Evolutionary conservation across 1,284 basidiomycete genomes (phyloP).

Genomic region (Microbotryum saponariae): DNA sequence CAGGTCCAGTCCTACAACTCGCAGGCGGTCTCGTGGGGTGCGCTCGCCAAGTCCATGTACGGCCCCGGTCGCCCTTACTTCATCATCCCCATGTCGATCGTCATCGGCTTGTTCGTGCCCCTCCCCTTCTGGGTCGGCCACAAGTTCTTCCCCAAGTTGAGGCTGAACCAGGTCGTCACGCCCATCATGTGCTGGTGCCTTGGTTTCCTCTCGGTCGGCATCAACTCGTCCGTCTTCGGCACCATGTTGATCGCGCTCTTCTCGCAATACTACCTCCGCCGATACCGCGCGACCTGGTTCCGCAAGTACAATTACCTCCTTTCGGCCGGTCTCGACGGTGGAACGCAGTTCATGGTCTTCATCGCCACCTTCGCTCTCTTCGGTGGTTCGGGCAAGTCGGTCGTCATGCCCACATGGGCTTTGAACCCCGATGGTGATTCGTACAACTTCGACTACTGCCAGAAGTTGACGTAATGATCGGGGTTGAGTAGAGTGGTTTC

Average conservation of each 20-base stretch:
- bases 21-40: constrained; percentile 58
- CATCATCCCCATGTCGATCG: constrained; percentile 34
- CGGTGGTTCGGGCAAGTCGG: constrained; percentile 14
- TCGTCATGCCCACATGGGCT: constrained; percentile 17
- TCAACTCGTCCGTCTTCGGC: constrained; percentile 31
- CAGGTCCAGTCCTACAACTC: constrained; percentile 54
- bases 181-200: constrained; percentile 31
- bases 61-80: constrained; percentile 46
- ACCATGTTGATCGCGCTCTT: constrained; percentile 18
- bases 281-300: constrained; percentile 30
- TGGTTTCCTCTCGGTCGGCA: constrained; percentile 29
- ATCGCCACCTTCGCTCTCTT: constrained; percentile 29
- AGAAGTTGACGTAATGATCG: neutral
- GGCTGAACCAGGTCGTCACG: constrained; percentile 27
- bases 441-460: neutral
- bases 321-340: constrained; percentile 34
- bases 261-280: constrained; percentile 26
- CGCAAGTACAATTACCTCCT: constrained; percentile 37
- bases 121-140: constrained; percentile 54
- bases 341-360: constrained; percentile 33
- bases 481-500: too few species aligned
- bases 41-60: constrained; percentile 46
- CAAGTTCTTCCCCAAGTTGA: constrained; percentile 46
- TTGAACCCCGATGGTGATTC: constrained; percentile 6
- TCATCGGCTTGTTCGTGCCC: constrained; percentile 50